Conservation (phyloP, 352 stramenopile species). For the Globisporangium alternatum region DNA sequence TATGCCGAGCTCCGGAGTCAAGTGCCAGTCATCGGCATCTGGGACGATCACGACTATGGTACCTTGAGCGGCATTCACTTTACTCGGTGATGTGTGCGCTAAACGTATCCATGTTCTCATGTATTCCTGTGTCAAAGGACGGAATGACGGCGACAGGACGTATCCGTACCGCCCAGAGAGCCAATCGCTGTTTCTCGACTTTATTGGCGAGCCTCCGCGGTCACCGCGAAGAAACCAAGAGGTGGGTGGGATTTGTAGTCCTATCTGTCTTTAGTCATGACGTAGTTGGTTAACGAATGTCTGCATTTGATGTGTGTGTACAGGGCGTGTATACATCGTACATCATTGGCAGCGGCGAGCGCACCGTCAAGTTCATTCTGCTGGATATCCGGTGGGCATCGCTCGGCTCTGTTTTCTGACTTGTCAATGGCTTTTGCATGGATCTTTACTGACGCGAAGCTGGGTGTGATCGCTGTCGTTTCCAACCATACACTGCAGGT, state of each 20-base stretch:
- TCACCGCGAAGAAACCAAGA: slow-evolving; percentile 71
- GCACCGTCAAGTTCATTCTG: slow-evolving; percentile 80
- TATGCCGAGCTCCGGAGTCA: slow-evolving; percentile 50
- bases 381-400: slow-evolving; percentile 61
- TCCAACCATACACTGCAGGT: slow-evolving; percentile 27
- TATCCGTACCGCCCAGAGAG: slow-evolving; percentile 69
- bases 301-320: not conserved
- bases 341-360: slow-evolving; percentile 48
- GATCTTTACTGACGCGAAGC: not conserved
- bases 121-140: not conserved
- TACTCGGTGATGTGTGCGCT: too few relatives aligned
- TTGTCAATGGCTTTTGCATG: not conserved
- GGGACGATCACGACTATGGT: slow-evolving; percentile 89
- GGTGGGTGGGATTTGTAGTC: slow-evolving; percentile 18
- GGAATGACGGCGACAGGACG: slow-evolving; percentile 75
- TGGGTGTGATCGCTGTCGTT: not conserved
- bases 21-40: slow-evolving; percentile 74
- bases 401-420: not conserved
- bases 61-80: slow-evolving; percentile 16
- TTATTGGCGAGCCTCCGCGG: slow-evolving; percentile 65
- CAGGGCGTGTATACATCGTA: slow-evolving; percentile 83
- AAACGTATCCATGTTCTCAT: too few relatives aligned
- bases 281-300: too few relatives aligned
- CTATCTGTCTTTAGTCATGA: too few relatives aligned
- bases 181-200: slow-evolving; percentile 81